Conservation (phyloP, 73 alveolate genomes). For the Tetrahymena malaccensis region DNA sequence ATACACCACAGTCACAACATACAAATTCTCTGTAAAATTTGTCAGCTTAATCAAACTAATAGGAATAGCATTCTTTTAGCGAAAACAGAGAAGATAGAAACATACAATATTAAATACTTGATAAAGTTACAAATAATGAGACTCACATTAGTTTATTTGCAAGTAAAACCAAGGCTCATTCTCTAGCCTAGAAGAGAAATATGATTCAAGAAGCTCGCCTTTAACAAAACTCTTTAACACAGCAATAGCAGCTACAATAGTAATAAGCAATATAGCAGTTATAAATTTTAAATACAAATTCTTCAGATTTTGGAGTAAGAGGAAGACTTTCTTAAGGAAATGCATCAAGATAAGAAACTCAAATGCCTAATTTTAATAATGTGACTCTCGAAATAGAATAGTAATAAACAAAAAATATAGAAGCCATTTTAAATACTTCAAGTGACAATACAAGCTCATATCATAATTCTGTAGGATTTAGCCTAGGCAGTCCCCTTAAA, state of each 20-base stretch:
- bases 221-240: neutral
- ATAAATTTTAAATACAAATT: neutral
- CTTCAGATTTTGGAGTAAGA: neutral
- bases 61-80: neutral
- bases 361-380: neutral
- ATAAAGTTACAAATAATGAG: neutral
- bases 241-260: neutral
- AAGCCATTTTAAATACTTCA: neutral
- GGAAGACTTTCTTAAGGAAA: neutral
- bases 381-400: neutral
- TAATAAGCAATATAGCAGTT: neutral
- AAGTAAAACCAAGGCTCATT: neutral
- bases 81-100: neutral
- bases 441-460: neutral
- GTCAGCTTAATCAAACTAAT: neutral
- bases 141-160: neutral
- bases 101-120: neutral
- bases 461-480: neutral
- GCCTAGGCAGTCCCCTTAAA: neutral
- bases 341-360: neutral
- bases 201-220: neutral
- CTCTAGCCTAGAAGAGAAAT: neutral
- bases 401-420: neutral
- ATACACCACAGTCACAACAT: neutral
- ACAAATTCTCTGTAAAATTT: neutral